phyloP scores from a whole-genome alignment of 139 green algal species.

The Coccomyxa sp. region DNA sequence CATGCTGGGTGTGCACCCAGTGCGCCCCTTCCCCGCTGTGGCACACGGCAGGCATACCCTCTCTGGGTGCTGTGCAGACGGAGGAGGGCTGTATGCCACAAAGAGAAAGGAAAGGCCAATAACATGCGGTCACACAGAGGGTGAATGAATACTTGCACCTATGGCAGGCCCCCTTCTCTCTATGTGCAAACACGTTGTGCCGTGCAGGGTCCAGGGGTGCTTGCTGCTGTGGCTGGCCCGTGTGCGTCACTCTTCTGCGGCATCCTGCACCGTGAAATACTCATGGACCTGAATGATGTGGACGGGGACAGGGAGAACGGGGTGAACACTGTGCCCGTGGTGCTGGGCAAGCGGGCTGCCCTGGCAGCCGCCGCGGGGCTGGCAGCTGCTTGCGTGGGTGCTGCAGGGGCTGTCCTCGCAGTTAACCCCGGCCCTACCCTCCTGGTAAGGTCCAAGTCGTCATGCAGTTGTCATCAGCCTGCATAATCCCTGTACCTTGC shows the following conservation, averaged over 20 bases:
- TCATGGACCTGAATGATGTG: slow-evolving; percentile 60
- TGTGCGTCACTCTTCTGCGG: background rate
- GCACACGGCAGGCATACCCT: background rate
- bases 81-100: too few species aligned
- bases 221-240: slow-evolving; percentile 29
- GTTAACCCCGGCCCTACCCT: background rate
- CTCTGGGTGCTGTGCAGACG: background rate
- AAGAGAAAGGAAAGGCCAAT: too few species aligned
- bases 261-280: slow-evolving; percentile 45
- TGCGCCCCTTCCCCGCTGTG: background rate
- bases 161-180: background rate
- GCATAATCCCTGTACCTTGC: background rate
- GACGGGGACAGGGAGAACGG: slow-evolving; percentile 41
- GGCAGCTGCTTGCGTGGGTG: background rate
- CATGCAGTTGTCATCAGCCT: background rate
- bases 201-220: slow-evolving; percentile 11
- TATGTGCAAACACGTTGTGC: background rate
- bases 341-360: slow-evolving; percentile 30
- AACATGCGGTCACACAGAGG: too few species aligned
- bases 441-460: background rate
- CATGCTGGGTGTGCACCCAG: background rate
- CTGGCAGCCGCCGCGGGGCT: background rate
- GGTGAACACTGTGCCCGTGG: slow-evolving; percentile 52
- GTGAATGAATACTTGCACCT: background rate
- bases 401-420: background rate